Evolutionary conservation across 225 moss, liverwort and hornwort genomes (phyloP).

Genomic region (Bryoerythrophyllum caledonicum): DNA sequence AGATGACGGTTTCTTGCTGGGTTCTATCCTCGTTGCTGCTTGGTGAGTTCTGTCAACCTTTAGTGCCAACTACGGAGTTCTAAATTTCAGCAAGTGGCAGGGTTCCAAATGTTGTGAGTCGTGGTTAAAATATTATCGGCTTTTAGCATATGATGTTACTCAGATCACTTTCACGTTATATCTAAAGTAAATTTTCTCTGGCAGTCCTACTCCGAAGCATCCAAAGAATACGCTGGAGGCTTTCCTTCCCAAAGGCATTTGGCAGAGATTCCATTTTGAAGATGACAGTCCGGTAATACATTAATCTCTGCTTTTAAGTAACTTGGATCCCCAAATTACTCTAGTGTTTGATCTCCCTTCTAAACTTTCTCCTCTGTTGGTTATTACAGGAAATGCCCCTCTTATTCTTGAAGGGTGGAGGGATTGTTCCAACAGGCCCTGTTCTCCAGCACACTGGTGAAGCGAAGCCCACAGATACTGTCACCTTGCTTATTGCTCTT

Average conservation of each 20-base stretch:
- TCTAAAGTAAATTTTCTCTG: background rate
- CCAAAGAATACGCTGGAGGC: constrained; percentile 34
- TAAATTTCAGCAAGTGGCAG: background rate
- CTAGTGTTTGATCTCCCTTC: background rate
- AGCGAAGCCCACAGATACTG: constrained; percentile 43
- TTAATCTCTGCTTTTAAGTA: background rate
- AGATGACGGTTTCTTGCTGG: constrained; percentile 72
- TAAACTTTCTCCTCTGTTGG: background rate
- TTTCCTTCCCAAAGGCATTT: constrained; percentile 65
- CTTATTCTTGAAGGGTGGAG: constrained; percentile 76
- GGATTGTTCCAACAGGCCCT: constrained; percentile 70
- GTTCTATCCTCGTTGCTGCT: constrained; percentile 66
- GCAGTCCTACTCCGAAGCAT: constrained; percentile 42
- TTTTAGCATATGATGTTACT: background rate
- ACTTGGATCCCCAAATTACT: background rate
- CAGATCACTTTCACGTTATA: background rate
- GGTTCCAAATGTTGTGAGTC: background rate
- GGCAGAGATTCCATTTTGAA: constrained; percentile 81
- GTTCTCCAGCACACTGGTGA: constrained; percentile 61
- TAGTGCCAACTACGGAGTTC: background rate
- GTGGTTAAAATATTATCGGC: background rate
- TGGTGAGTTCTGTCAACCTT: constrained; percentile 38
- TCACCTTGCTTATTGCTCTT: constrained; percentile 77
- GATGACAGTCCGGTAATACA: constrained; percentile 68
- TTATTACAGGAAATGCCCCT: constrained; percentile 71